Base-by-base conservation (phyloP, 2,329 filamentous ascomycete genomes). In the Neocatenulostroma microsporum region DNA sequence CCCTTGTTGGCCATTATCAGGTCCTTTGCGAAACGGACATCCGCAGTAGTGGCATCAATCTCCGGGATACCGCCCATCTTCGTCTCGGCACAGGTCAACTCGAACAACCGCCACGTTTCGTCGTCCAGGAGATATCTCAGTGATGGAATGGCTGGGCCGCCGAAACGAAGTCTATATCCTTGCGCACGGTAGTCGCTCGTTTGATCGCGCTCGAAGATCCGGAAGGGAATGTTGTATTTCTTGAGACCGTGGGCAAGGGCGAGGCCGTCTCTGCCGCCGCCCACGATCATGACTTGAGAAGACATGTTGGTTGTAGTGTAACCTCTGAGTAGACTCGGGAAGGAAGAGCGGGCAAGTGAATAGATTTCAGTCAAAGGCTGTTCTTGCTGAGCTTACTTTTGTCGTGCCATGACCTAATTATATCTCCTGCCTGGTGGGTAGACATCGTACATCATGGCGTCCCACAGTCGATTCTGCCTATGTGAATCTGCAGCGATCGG, bases 121-220 rank as follows among this genome's bases (percentile, higher is more conserved):
- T 23, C 3, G n/a, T 18, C 11, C 13, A 46, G 33, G 4, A 44
- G 38, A 15, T 44, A 35, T 27, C 40, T 6, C 8, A 48, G 40
- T 5, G 40, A 39, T 20, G 34, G 31, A 30, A 40, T 36, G 10
- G 38, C 46, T 19, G 46, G 38, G 7, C 31, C 35, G 6, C 39
- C 37, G 11, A 45, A 39, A 12, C 45, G 45, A 5, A 49, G 27
- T 8, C 46, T 41, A 26, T 50, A 50, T 17, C 48, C 46, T 40
- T 50, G 48, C 5, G 46, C 34, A 15, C 48, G 44, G 26, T 37
- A 44, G 26, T 38, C 26, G 13, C 41, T 24, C 4, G 30, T 36
- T 7, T 26, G n/a, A 30, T 49, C 42, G 30, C 50, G 39, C 33
- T 55, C 51, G 30, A 46, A 52, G 24, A 55, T 34, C 3, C 33